Evolutionary conservation across 2,329 filamentous ascomycete genomes (phyloP), one percentile per base, ranked within the genome.

Genomic region (Aspergillus ochraceus): DNA sequence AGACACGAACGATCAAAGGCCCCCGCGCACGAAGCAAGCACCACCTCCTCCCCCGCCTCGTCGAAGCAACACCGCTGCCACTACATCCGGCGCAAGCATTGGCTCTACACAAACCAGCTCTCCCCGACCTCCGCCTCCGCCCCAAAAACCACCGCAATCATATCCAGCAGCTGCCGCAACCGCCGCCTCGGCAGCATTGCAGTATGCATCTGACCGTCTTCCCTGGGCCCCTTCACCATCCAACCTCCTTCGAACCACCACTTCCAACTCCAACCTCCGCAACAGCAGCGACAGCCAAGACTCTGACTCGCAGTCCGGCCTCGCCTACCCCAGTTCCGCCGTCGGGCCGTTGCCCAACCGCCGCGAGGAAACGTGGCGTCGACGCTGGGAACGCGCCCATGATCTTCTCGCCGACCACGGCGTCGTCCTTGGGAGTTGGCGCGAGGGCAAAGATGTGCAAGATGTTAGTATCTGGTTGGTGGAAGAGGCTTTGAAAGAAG

Each of bases 331-430:
- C 49, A 59, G 60, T 50, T 42, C 54, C 11, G 51, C 61, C 2
- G 58, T 70, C 12, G 64, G 70, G 2, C 70, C 77, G 0, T 67
- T 77, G 2, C 74, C 75, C 4, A 81, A 77, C 55, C 82, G 80
- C 58, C 79, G 80, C 9, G 77, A 82, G 58, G 80, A 82, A 57
- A 67, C 81, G 9, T 83, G 80, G 80, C 71, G 72, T 47, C 75
- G 80, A 26, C 74, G 80, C 32, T 83, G 80, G 80, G 75, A 74
- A 47, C 71, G 78, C 4, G 78, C 80, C 0, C 75, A 75, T 29
- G 74, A 77, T 4, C 73, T 80, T 17, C 71, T 83, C 39, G 70
- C 74, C 2, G 65, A 74, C 6, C 70, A 76, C 19, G 77, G 76
- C 1, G 78, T 83, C 20, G 70, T 79, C 10, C 64, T 83, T 20